Percentiles rank a stretch among this genome's conserved stretches.
These are phyloP conservation scores for Acanthamoeba castellanii DNA, from an alignment of 208 protist genomes.

Conservation along the genomic window DNA sequence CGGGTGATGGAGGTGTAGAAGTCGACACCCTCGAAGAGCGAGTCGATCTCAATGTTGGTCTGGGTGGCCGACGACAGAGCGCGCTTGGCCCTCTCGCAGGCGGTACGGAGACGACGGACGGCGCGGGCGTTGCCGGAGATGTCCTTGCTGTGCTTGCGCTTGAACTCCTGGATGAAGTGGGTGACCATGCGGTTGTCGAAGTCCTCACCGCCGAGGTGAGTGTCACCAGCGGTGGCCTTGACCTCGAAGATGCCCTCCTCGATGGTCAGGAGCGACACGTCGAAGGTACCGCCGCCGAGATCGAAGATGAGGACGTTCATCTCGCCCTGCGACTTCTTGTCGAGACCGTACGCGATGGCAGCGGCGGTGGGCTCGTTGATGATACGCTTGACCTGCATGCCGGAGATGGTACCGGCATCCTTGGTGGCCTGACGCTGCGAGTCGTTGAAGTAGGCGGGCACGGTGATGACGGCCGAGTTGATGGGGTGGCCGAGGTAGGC, in stretches of 20 bases:
- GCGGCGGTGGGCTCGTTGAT: constrained; percentile 99
- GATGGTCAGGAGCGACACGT: constrained; percentile 99
- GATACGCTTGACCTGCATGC: constrained; percentile 98
- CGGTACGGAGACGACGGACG: constrained; percentile 86
- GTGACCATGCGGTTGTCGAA: constrained; percentile 98
- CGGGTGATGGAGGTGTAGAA: constrained; percentile 96
- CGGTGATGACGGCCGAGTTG: constrained; percentile 96
- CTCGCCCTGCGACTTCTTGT: constrained; percentile 89
- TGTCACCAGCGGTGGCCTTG: constrained; percentile 99
- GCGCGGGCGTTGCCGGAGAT: constrained; percentile 83
- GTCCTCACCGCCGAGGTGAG: constrained; percentile 99
- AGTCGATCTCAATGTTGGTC: constrained; percentile 97
- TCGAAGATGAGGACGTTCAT: constrained; percentile 98
- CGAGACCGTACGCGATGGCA: constrained; percentile 99
- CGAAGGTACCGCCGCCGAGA: constrained; percentile 98
- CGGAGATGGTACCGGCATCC: constrained; percentile 94
- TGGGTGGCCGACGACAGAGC: constrained; percentile 94
- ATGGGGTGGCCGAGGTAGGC: constrained; percentile 95
- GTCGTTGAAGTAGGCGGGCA: constrained; percentile 98
- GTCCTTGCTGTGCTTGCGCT: constrained; percentile 94
- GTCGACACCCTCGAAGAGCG: constrained; percentile 96
- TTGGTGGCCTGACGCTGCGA: constrained; percentile 95
- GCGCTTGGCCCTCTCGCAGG: constrained; percentile 95
- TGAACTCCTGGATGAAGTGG: constrained; percentile 98
- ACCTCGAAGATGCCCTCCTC: constrained; percentile 99